Base-by-base conservation (phyloP, 2,329 filamentous ascomycete genomes). In the Trichoderma endophyticum region DNA sequence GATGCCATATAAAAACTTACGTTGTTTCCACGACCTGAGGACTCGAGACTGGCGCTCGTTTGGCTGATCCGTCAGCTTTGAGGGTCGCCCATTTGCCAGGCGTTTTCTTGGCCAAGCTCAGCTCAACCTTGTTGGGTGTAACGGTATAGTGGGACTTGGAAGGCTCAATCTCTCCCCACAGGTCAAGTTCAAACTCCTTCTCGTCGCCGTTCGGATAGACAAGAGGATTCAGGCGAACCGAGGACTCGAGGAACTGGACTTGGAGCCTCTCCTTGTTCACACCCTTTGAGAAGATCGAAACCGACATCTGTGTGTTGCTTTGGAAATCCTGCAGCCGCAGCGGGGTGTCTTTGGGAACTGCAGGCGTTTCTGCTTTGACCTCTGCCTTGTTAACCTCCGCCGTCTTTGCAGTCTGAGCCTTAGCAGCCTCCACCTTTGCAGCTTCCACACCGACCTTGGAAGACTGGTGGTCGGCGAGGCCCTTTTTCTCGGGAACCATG, bases 71-170 rank as follows among this genome's bases (percentile, higher is more conserved):
- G 15, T 70, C 39, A 15, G 15, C 21, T 71, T 74, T 75, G 7
- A 82, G 69, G 32, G 76, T 73, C 0, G 85, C 80, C 93, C 93
- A 96, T 79, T 93, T 95, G 7, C 91, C 91, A 0, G 87, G 81
- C 1, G 80, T 85, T 54, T 86, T 83, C 81, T 97, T 97, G 73
- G 86, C 86, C 18, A 97, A 86, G 12, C 84, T 87, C 48, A 97
- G 83, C 80, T 97, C 94, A 69, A 97, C 86, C 80, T 97, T 97
- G 77, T 90, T 93, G 1, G 91, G 86, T 56, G 92, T 91, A 69
- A 97, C 87, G 1, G 85, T 87, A 75, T 84, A 88, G 59, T 85
- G 91, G 24, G 89, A 93, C 36, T 85, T 81, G 1, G 85, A 77
- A 0, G 88, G 81, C 67, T 93, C 87, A 76, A 97, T 90, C 11